A percentile compares a stretch with the other conserved stretches of the same genome.
Evolutionary conservation across 169 alveolate genomes (phyloP).

Genomic region (Eimeria praecox): DNA sequence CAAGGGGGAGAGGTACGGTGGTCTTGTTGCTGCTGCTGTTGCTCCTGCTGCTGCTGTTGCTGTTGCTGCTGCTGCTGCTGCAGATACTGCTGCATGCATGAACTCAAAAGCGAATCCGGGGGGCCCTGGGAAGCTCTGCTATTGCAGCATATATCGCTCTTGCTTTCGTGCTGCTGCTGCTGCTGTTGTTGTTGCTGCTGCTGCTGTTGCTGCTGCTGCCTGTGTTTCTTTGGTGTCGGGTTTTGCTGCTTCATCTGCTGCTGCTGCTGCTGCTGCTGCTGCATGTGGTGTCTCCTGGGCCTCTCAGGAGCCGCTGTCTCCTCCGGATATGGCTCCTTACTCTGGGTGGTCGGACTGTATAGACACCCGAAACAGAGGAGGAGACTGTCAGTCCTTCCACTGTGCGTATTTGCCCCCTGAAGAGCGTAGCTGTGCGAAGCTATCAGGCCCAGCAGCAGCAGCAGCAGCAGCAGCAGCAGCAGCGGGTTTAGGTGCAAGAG

Average conservation of each 20-base stretch:
- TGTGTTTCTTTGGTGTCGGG: neutral
- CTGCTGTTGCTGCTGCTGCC: neutral
- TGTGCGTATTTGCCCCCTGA: slow-evolving; percentile 74
- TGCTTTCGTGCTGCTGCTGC: slow-evolving; percentile 10
- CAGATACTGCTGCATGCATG: neutral
- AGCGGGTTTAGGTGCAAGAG: no score
- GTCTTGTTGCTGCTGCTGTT: neutral
- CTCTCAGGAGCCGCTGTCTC: neutral
- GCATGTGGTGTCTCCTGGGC: neutral
- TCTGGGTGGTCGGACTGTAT: slow-evolving; percentile 72
- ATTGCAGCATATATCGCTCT: no score
- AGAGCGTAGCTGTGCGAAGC: slow-evolving; percentile 21
- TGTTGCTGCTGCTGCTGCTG: neutral
- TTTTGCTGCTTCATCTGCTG: neutral
- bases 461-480: neutral
- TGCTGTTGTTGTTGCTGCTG: neutral
- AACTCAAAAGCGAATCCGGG: neutral
- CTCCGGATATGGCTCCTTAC: slow-evolving; percentile 60
- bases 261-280: slow-evolving; percentile 21
- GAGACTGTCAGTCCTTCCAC: slow-evolving; percentile 40
- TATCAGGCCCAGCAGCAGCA: slow-evolving; percentile 10
- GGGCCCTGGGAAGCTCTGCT: neutral
- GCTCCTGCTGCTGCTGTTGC: neutral
- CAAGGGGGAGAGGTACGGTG: slow-evolving; percentile 9
- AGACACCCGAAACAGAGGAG: slow-evolving; percentile 73